Percentiles rank a stretch among this genome's conserved stretches.
phyloP scores from a whole-genome alignment of 306 rosid genomes.

The Castanea sativa region DNA sequence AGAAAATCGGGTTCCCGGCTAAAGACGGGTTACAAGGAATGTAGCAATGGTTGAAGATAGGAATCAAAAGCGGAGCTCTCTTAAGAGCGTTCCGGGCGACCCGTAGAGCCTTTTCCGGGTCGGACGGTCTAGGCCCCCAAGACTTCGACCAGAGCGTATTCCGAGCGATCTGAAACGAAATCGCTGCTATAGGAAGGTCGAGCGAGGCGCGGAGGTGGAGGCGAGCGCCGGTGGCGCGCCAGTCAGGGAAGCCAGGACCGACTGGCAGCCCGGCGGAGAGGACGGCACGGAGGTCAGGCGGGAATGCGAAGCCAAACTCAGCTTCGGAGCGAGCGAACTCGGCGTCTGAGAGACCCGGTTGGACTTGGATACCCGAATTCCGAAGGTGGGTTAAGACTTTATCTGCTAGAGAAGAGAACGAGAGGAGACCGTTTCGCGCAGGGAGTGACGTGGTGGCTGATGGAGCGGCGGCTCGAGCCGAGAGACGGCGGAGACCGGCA shows the following conservation, averaged over 20 bases:
- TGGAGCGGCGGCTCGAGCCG: conserved; percentile 84
- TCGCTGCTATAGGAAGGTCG: conserved; percentile 94
- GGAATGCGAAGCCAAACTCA: conserved; percentile 82
- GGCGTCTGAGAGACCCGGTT: conserved; percentile 65
- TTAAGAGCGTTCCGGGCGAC: conserved; percentile 79
- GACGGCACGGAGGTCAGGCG: conserved; percentile 90
- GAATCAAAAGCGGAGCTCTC: conserved; percentile 91
- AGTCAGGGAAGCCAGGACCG: conserved; percentile 91
- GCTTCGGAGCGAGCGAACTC: conserved; percentile 97
- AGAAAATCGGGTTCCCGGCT: conserved; percentile 93
- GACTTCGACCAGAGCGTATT: conserved; percentile 86
- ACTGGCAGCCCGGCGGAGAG: conserved; percentile 86
- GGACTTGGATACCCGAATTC: conserved; percentile 61
- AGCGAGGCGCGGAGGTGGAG: conserved; percentile 79
- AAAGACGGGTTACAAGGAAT: conserved; percentile 90
- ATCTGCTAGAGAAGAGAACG: conserved; percentile 65
- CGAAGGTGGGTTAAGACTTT: conserved; percentile 70
- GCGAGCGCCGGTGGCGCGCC: conserved; percentile 79
- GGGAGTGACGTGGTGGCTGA: conserved; percentile 41
- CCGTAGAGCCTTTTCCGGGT: conserved; percentile 77
- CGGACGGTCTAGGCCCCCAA: conserved; percentile 84
- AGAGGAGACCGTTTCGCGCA: conserved; percentile 62
- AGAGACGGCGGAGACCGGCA: conserved; percentile 90
- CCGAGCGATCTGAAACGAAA: conserved; percentile 85
- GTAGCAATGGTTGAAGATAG: conserved; percentile 94